phyloP scores from a whole-genome alignment of 208 protist genomes.

The Acanthamoeba castellanii region DNA sequence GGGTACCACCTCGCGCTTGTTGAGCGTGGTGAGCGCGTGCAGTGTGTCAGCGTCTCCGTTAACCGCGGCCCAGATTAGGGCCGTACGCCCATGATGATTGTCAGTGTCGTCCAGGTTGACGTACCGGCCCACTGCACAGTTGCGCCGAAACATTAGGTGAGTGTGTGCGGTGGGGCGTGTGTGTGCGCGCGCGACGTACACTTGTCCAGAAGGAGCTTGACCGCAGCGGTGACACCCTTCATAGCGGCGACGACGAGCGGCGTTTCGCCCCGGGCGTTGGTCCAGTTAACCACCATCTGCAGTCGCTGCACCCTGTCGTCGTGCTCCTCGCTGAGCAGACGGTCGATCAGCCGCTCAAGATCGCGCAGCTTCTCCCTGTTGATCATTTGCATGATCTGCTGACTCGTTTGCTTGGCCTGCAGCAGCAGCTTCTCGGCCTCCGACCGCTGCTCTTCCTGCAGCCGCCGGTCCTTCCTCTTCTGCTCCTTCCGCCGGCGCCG shows the following conservation, averaged over 20 bases:
- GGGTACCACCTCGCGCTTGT: not conserved
- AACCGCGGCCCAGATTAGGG: not conserved
- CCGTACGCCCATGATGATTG: not conserved
- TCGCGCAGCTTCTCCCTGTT: not conserved
- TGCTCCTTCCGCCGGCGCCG: not conserved
- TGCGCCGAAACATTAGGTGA: not conserved
- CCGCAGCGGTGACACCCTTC: not conserved
- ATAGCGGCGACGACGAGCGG: not conserved
- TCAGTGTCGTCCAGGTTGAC: constrained; percentile 3
- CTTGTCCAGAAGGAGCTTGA: not conserved
- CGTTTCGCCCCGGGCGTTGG: constrained; percentile 12
- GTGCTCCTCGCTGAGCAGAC: not conserved
- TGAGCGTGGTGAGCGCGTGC: not conserved
- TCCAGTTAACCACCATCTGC: not conserved
- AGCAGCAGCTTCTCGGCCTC: constrained; percentile 3
- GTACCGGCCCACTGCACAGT: not conserved
- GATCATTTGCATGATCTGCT: not conserved
- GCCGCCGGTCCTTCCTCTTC: not conserved
- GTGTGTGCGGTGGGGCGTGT: not conserved
- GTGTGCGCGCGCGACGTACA: not conserved
- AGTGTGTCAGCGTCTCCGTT: not conserved
- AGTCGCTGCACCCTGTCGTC: not conserved
- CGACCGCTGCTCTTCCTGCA: not conserved
- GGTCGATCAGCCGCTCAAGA: not conserved
- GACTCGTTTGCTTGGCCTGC: not conserved